A percentile compares a stretch with the other conserved stretches of the same genome.
These are phyloP conservation scores for Allium cepa DNA, from an alignment of 106 monocot species.

Conservation along the genomic window DNA sequence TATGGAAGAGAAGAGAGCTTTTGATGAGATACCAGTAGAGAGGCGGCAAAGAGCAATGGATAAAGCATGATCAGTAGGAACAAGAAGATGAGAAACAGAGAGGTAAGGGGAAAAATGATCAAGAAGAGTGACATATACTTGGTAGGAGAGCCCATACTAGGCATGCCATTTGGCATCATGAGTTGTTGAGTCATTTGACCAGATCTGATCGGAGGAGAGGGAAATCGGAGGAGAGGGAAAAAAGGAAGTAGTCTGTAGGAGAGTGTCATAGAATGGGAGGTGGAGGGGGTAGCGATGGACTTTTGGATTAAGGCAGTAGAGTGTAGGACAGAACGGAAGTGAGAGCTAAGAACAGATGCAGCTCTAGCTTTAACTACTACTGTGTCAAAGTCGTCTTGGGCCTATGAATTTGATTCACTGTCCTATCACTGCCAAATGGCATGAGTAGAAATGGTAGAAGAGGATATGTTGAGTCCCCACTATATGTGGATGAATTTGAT, in stretches of 20 bases:
- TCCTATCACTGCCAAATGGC: too few species aligned
- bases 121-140: constrained; percentile 38
- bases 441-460: too few species aligned
- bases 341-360: constrained; percentile 20
- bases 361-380: too few species aligned
- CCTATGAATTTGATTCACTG: too few species aligned
- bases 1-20: constrained; percentile 22
- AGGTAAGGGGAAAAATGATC: constrained; percentile 30
- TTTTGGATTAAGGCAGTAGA: constrained; percentile 22
- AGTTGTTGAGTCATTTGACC: constrained; percentile 31
- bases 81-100: constrained; percentile 16
- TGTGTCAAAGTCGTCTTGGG: too few species aligned
- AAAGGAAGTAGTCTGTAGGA: constrained; percentile 9
- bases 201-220: constrained; percentile 25
- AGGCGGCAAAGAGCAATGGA: constrained; percentile 47
- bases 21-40: constrained; percentile 40
- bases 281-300: constrained; percentile 4
- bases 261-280: not conserved
- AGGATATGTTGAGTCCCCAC: too few species aligned
- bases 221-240: constrained; percentile 24
- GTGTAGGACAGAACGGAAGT: constrained; percentile 21
- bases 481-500: too few species aligned
- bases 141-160: constrained; percentile 44
- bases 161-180: constrained; percentile 42
- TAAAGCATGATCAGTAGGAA: constrained; percentile 36